phyloP scores from a whole-genome alignment of 352 stramenopile genomes.

The Phytophthora hibernalis region DNA sequence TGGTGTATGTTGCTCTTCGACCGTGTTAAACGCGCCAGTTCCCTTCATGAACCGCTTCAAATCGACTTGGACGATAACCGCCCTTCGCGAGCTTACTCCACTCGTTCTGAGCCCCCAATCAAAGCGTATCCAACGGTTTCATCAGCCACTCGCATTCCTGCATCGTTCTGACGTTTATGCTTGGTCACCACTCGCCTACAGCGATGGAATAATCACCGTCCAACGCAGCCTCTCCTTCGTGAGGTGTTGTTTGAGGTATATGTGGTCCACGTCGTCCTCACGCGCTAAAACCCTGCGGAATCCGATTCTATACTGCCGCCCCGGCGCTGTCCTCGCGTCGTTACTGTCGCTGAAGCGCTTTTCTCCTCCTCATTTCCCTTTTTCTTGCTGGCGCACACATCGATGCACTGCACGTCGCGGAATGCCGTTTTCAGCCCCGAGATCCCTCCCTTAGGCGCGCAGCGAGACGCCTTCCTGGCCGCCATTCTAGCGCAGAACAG shows the following conservation, averaged over 20 bases:
- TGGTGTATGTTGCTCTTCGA: too few relatives aligned
- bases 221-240: not conserved
- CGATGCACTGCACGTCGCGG: constrained; percentile 33
- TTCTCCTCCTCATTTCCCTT: constrained; percentile 28
- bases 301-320: constrained; percentile 5
- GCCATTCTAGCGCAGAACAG: constrained; percentile 33
- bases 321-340: not conserved
- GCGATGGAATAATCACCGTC: not conserved
- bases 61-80: too few relatives aligned
- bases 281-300: not conserved
- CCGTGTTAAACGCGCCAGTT: not conserved
- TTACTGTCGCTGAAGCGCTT: constrained; percentile 13
- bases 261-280: not conserved
- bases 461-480: constrained; percentile 28
- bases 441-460: constrained; percentile 7
- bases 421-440: constrained; percentile 27
- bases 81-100: not conserved
- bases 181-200: not conserved
- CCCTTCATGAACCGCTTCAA: too few relatives aligned
- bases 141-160: not conserved
- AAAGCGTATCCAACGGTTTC: not conserved
- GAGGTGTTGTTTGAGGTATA: not conserved
- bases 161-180: not conserved
- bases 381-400: constrained; percentile 10
- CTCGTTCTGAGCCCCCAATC: not conserved